These are phyloP conservation scores for Mycosphaerella sp. DNA, from an alignment of 2,329 filamentous ascomycete genomes.

Conservation along the genomic window DNA sequence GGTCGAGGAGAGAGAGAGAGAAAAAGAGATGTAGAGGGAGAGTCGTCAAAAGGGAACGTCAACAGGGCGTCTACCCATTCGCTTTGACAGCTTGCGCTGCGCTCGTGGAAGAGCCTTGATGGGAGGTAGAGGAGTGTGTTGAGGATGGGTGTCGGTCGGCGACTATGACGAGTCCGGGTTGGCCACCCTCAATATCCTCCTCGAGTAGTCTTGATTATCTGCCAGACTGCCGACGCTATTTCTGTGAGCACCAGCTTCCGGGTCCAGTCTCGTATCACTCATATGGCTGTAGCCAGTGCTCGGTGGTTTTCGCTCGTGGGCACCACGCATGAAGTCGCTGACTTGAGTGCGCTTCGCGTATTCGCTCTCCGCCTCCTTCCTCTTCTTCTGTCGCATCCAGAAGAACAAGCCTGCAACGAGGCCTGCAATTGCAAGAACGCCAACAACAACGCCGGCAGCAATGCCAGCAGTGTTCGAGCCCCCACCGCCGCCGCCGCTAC, in stretches of 20 bases:
- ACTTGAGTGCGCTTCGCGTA: constrained; percentile 75
- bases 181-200: constrained; percentile 86
- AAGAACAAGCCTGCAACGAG: constrained; percentile 65
- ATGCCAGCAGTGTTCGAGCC: constrained; percentile 70
- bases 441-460: constrained; percentile 80
- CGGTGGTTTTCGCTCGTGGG: constrained; percentile 46
- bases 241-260: constrained; percentile 48
- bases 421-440: constrained; percentile 62
- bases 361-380: constrained; percentile 74
- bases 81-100: constrained; percentile 14
- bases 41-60: constrained; percentile 17
- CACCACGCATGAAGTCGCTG: constrained; percentile 61
- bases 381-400: constrained; percentile 67
- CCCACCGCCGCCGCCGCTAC: constrained; percentile 15
- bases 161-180: constrained; percentile 21
- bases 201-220: constrained; percentile 84
- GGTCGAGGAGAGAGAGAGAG: not conserved
- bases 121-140: not conserved
- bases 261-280: constrained; percentile 82
- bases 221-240: constrained; percentile 88
- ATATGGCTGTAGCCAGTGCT: constrained; percentile 62
- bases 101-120: not conserved
- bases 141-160: constrained; percentile 6
- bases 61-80: constrained; percentile 6
- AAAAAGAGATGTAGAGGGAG: not conserved